Conservation (phyloP, 169 alveolate genomes). For the Plasmodium billcollinsi region DNA sequence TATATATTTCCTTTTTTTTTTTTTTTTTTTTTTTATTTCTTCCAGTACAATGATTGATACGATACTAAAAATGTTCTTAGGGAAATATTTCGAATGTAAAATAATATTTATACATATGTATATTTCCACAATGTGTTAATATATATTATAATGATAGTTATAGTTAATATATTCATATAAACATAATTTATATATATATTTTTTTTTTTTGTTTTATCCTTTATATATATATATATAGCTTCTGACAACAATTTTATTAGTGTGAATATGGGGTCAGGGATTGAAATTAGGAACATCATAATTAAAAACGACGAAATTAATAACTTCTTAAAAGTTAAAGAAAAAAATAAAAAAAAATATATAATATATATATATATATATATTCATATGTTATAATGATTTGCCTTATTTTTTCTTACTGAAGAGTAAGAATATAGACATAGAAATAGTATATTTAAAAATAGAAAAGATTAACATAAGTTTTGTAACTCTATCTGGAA, state of each 20-base stretch:
- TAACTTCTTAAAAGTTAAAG: slow-evolving; percentile 47
- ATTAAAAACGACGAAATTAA: slow-evolving; percentile 67
- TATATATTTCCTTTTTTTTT: neutral
- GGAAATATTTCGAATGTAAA: slow-evolving; percentile 70
- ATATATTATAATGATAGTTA: neutral
- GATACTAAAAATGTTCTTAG: slow-evolving; percentile 35
- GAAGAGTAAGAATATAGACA: slow-evolving; percentile 69
- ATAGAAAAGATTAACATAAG: slow-evolving; percentile 64
- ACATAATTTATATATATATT: neutral
- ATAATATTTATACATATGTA: too few species aligned
- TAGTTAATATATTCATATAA: neutral
- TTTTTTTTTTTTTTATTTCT: slow-evolving; percentile 5
- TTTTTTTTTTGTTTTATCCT: neutral
- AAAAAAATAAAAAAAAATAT: too few species aligned
- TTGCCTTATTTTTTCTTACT: neutral
- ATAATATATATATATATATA: too few species aligned
- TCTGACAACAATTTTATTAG: slow-evolving; percentile 49
- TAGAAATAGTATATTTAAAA: slow-evolving; percentile 69
- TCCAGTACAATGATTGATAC: slow-evolving; percentile 41
- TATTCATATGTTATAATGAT: too few species aligned
- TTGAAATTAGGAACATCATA: slow-evolving; percentile 56
- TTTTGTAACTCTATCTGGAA: slow-evolving; percentile 54
- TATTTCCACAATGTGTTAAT: neutral
- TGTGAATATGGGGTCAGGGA: slow-evolving; percentile 61
- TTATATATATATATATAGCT: slow-evolving; percentile 17